A percentile compares a stretch with the other conserved stretches of the same genome.
Evolutionary conservation across 208 protist genomes (phyloP).

Genomic region (Leishmania major): DNA sequence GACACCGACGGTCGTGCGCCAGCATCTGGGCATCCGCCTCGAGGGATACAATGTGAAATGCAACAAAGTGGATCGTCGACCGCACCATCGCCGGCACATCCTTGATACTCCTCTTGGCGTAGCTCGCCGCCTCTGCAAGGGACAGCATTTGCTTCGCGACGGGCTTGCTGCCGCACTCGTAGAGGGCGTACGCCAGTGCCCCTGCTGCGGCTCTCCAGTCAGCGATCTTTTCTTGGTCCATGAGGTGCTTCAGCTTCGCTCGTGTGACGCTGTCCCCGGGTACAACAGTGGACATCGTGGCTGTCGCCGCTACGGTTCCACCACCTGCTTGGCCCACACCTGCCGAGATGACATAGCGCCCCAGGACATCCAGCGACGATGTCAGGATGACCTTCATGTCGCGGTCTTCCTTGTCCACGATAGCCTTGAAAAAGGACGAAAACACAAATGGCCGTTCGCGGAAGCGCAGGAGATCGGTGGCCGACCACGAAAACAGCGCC

Average conservation of each 20-base stretch:
- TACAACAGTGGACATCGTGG: not conserved
- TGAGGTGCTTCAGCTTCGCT: constrained; percentile 17
- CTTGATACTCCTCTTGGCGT: constrained; percentile 8
- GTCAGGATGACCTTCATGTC: constrained; percentile 29
- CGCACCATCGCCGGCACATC: constrained; percentile 23
- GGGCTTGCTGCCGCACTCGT: constrained; percentile 20
- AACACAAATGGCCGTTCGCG: constrained; percentile 38
- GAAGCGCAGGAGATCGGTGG: constrained; percentile 36
- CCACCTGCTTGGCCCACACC: not conserved
- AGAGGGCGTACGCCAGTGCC: constrained; percentile 27
- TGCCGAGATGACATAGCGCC: constrained; percentile 27
- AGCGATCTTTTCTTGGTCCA: constrained; percentile 19
- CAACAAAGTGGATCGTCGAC: constrained; percentile 39
- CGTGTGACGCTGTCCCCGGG: constrained; percentile 4
- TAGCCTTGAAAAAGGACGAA: constrained; percentile 24
- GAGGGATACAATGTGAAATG: constrained; percentile 69
- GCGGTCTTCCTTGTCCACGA: constrained; percentile 38
- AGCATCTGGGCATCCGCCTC: constrained; percentile 59
- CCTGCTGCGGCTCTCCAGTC: constrained; percentile 21
- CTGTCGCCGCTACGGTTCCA: not conserved
- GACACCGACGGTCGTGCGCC: constrained; percentile 13
- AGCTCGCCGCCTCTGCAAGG: constrained; percentile 24
- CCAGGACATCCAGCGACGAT: constrained; percentile 32
- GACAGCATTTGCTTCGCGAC: constrained; percentile 18
- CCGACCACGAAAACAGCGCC: constrained; percentile 30